These are phyloP conservation scores for Tarenaya hassleriana DNA, from an alignment of 345 rosid genomes.

Conservation along the genomic window DNA sequence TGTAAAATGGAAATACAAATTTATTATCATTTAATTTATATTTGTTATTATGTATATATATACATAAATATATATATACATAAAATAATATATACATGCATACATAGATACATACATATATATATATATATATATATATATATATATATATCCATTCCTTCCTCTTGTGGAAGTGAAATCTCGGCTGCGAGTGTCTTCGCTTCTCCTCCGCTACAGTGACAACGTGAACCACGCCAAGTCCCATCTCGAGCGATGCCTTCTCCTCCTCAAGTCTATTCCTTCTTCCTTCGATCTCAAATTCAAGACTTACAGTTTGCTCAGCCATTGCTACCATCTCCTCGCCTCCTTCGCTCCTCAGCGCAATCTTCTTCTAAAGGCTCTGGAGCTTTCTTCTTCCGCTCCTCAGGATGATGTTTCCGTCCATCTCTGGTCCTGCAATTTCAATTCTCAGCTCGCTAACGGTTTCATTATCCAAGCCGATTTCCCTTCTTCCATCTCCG, in stretches of 20 bases:
- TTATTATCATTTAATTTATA: no score
- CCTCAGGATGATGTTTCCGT: conserved; percentile 42
- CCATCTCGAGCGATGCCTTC: conserved; percentile 73
- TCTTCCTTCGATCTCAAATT: conserved; percentile 84
- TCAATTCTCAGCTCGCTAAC: conserved; percentile 94
- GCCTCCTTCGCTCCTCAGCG: conserved; percentile 84
- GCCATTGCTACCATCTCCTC: conserved; percentile 85
- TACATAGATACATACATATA: no score
- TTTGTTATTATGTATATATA: no score
- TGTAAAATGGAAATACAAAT: no score
- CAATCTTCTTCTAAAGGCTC: conserved; percentile 66
- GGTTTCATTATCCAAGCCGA: conserved; percentile 78
- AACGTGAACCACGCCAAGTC: conserved; percentile 77
- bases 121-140: no score
- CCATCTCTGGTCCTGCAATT: conserved; percentile 84
- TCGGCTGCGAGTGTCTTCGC: conserved; percentile 71
- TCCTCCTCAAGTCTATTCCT: conserved; percentile 55
- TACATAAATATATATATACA: no score
- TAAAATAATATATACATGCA: no score
- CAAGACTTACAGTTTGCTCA: conserved; percentile 68
- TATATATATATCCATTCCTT: conserved; percentile 62
- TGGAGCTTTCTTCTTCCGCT: conserved; percentile 51
- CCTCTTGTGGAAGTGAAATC: conserved; percentile 86
- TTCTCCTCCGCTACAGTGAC: conserved; percentile 80
- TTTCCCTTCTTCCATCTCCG: conserved; percentile 55